Base-by-base conservation (phyloP, 345 rosid genomes). In the Hypericum perforatum region DNA sequence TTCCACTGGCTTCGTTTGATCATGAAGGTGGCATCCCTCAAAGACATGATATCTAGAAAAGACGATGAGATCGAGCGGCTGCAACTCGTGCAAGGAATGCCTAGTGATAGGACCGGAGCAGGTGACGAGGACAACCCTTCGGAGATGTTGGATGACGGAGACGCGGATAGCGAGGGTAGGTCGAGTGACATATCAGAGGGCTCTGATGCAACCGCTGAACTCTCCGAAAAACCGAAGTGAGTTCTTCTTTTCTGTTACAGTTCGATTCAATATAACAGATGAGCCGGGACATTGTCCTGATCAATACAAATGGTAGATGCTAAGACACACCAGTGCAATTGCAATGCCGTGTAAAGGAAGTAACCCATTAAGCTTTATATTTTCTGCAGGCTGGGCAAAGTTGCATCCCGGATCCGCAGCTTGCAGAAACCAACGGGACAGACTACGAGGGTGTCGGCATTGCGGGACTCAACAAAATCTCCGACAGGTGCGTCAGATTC, bases 11-110 rank as follows among this genome's bases (percentile, higher is more conserved):
- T 4, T 46, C 37, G 7, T 37, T 45, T 52, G 55, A 47, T n/a
- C 45, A n/a, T 63, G 54, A 62, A 91, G 98, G 75, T 92, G 64
- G 75, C 80, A 63, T 76, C 89, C 59, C 94, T 92, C 39, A 84
- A 78, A 70, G 87, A 92, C 66, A 85, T 78, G n/a, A 74, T 88
- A 37, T 59, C 81, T 1, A 83, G 75, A 61, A 83, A 84, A 60
- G 95, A 92, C 39, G 95, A 82, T 8, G 97, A 92, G 76, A 88
- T 92, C 40, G 98, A 84, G 67, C 68, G 84, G 46, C 64, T 92
- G 69, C 86, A 81, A 22, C 48, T 70, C 53, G 70, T 61, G n/a
- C 82, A 86, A 53, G 32, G 32, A 22, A 22, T 22, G 32, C 32
- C 32, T 22, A 22, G 63, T 8, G 80, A 68, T 58, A 61, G 52